Base-by-base conservation (phyloP, 495 filamentous ascomycete genomes). In the Lophiotrema nucula region DNA sequence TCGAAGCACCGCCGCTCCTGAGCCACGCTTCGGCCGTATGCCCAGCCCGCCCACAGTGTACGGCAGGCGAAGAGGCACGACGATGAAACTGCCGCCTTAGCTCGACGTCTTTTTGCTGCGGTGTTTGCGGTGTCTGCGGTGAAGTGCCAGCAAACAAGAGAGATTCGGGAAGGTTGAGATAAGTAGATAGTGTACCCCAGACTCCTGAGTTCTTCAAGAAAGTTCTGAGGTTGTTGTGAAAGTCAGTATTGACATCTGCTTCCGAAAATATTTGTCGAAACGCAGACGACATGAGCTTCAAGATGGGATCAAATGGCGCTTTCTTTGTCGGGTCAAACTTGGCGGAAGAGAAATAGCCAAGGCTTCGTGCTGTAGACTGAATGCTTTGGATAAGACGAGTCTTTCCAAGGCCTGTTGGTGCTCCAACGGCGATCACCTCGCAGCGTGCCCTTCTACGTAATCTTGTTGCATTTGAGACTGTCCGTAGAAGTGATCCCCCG, bases 191-290 rank as follows among this genome's bases (percentile, higher is more conserved):
- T 42, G 85, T 80, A 5, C 84, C 79, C 90, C 90, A 96, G 54
- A 89, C 80, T 4, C 58, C 58, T 4, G 51, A 49, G 3, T 87
- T 83, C 16, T 83, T 82, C 43, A 92, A 79, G 50, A 87, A 88
- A 19, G 81, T 76, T 53, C 88, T 84, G 16, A 96, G 71, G 45
- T 77, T 78, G 51, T 87, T 81, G 57, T 96, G 91, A 63, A 95
- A 93, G 3, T 87, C 79, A 0, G 88, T 95, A 1, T 84, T 84
- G 1, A 92, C 86, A 71, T 95, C 88, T 49, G 85, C 85, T 68
- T 96, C 90, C 0, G 89, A 92, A 74, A 92, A 95, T 6, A 95
- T 90, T 64, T 96, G 91, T 46, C 89, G 87, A 59, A 96, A 88
- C 4, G 95, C 74, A 35, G 87, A 91, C 4, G 88, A 88, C 56